phyloP scores from a whole-genome alignment of 1,139 yeast species.

The Zygosaccharomyces sapae region DNA sequence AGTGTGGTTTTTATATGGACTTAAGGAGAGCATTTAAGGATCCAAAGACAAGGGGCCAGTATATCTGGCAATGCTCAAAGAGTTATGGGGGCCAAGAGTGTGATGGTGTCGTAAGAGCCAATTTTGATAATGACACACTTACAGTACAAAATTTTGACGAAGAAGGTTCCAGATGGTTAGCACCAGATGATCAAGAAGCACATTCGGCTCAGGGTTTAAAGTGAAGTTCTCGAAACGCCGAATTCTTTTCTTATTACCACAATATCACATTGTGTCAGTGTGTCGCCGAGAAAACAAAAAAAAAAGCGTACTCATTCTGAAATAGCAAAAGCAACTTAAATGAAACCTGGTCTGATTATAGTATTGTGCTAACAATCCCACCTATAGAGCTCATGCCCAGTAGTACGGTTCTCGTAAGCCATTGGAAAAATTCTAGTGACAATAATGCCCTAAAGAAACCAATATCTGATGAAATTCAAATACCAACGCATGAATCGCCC shows the following conservation, averaged over 20 bases:
- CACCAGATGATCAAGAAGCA: conserved; percentile 35
- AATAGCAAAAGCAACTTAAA: background rate
- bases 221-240: no score
- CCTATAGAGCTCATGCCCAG: no score
- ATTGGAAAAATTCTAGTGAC: background rate
- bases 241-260: background rate
- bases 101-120: conserved; percentile 47
- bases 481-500: background rate
- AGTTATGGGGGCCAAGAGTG: conserved; percentile 42
- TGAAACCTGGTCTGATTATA: no score
- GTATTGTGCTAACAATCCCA: no score
- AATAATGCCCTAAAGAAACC: background rate
- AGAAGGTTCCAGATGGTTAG: conserved; percentile 39
- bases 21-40: conserved; percentile 46
- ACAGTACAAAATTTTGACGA: conserved; percentile 30
- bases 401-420: background rate
- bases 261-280: background rate
- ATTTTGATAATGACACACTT: conserved; percentile 38
- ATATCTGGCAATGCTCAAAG: conserved; percentile 51
- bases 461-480: background rate
- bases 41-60: conserved; percentile 44
- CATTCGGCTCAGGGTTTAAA: conserved; percentile 9
- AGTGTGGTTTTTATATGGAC: conserved; percentile 45
- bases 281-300: background rate
- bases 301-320: background rate